Percentiles rank a stretch among this genome's conserved stretches.
Conservation (phyloP, 208 protist species). For the Trypanosomatidae sp. region DNA sequence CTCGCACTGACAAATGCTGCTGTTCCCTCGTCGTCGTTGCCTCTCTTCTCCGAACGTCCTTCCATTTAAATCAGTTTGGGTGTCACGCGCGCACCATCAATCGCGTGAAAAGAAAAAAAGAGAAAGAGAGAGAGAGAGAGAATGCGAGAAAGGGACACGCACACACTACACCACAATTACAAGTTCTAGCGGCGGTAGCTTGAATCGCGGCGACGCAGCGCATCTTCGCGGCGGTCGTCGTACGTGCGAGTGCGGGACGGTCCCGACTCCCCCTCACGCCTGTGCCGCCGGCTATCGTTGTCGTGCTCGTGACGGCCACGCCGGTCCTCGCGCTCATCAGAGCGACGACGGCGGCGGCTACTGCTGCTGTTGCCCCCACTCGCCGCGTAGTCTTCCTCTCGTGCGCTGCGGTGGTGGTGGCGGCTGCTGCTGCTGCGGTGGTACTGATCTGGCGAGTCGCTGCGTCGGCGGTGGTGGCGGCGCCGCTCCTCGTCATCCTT, state of each 20-base stretch:
- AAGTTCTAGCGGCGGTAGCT: too few species aligned
- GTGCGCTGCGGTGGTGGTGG: conserved; percentile 8
- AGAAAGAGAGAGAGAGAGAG: too few species aligned
- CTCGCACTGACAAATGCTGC: too few species aligned
- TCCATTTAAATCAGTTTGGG: too few species aligned
- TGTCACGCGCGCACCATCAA: too few species aligned
- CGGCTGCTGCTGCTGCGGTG: too few species aligned
- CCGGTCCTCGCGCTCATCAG: conserved; percentile 14
- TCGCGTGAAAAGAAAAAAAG: too few species aligned
- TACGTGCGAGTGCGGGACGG: conserved; percentile 25
- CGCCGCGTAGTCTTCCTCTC: conserved; percentile 3
- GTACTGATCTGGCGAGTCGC: conserved; percentile 6
- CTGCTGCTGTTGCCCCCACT: conserved; percentile 7
- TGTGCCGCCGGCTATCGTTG: conserved; percentile 10
- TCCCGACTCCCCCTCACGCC: conserved; percentile 10
- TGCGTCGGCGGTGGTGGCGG: conserved; percentile 23
- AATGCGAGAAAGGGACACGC: too few species aligned
- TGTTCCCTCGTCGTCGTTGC: too few species aligned
- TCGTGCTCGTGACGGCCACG: conserved; percentile 6
- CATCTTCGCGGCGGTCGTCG: conserved; percentile 60
- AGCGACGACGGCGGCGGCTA: conserved; percentile 16
- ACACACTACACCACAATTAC: too few species aligned
- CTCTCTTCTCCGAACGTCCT: too few species aligned
- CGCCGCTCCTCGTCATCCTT: conserved; percentile 20
- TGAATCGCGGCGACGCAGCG: conserved; percentile 35